Conservation (phyloP, 805 yeast species). For the Blastobotrys attinorum region DNA sequence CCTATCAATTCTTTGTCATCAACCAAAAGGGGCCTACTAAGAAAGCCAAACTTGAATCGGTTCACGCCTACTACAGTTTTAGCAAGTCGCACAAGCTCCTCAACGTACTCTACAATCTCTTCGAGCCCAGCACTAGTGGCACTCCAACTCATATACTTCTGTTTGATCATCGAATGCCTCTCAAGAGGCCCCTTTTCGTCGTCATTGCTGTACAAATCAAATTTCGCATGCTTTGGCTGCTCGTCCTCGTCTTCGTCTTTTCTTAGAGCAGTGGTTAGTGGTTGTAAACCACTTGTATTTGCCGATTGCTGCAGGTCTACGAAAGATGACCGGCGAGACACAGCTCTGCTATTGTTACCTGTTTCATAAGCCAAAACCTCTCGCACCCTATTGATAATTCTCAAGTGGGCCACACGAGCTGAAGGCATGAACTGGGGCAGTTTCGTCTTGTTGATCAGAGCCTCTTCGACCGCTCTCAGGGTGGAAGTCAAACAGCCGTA, state of each 20-base stretch:
- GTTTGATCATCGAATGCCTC: conserved; percentile 15
- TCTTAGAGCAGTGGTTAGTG: too few species aligned
- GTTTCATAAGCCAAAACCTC: conserved; percentile 25
- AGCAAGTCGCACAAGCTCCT: conserved; percentile 36
- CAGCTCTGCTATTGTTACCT: neutral
- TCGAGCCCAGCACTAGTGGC: conserved; percentile 43
- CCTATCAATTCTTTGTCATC: conserved; percentile 1
- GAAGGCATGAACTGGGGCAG: conserved; percentile 46
- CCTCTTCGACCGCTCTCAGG: conserved; percentile 37
- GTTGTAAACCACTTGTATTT: too few species aligned
- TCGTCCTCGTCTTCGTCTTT: neutral
- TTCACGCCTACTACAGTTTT: conserved; percentile 41
- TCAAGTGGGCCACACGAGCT: conserved; percentile 39
- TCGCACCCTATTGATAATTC: conserved; percentile 37
- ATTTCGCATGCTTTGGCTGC: neutral
- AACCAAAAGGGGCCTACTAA: conserved; percentile 36
- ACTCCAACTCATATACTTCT: conserved; percentile 41
- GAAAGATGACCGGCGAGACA: neutral
- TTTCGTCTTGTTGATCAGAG: conserved; percentile 38
- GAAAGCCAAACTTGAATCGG: conserved; percentile 43
- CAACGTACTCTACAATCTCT: conserved; percentile 43
- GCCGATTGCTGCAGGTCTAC: neutral
- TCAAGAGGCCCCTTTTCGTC: neutral
- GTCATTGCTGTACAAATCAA: neutral
- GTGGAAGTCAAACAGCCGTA: conserved; percentile 34